Base-by-base conservation (phyloP, 305 asterid genomes). In the Fraxinus xanthoxyloides region DNA sequence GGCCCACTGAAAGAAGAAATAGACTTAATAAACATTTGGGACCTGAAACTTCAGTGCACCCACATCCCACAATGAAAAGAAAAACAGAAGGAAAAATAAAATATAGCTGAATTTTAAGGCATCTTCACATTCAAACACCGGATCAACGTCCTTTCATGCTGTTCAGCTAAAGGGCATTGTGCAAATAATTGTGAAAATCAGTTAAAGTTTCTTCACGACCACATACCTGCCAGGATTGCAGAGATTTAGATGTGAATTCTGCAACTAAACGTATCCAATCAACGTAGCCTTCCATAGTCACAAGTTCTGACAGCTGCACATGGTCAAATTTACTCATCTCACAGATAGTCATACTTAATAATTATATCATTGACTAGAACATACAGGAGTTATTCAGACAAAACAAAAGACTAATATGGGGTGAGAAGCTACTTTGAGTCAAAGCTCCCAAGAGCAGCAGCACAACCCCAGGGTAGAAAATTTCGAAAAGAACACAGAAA, bases 241-340 rank as follows among this genome's bases (percentile, higher is more conserved):
- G 86, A 86, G 99, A 97, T 87, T 89, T 92, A 73, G 93, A 88
- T 3, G 99, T 97, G 84, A 97, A 97, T 88, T 93, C 98, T 3
- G 99, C 99, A 78, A 97, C 98, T 81, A 97, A 90, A 77, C 96
- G 97, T 88, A 97, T 93, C 99, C 99, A 97, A 70, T 97, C 99
- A 86, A 92, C 91, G 83, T 94, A 97, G 83, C 97, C 98, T 89
- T 97, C 98, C 95, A 93, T 94, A 46, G 88, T 93, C 75, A 95
- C 98, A 79, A 97, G 99, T 83, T 97, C 99, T 15, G 98, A 90
- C 86, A 97, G 84, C 99, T 97, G 94, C 81, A 83, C 77, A 85
- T 80, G 51, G 82, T 82, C 73, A 84, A 73, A 82, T 82, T 40
- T 79, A 43, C 40, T 28, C 32, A 23, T 81, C 81, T 74, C 30